Evolutionary conservation across 139 green algal species (phyloP).

Genomic region (Edaphochlamys debaryana): DNA sequence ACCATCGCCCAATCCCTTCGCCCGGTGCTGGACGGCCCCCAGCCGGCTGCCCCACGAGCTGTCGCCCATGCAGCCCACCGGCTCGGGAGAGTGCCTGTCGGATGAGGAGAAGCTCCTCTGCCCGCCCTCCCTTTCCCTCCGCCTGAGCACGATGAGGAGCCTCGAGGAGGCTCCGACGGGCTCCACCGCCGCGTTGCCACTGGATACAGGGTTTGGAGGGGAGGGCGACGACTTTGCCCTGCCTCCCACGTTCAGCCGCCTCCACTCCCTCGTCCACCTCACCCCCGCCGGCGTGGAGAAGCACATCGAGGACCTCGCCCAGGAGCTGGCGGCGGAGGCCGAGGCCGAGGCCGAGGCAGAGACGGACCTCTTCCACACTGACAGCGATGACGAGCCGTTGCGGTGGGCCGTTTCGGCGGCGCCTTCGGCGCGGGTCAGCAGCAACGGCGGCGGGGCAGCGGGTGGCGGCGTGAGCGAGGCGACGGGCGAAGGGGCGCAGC

Average conservation of each 20-base stretch:
- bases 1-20: too few species aligned
- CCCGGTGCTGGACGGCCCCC: too few species aligned
- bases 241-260: constrained; percentile 2
- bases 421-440: neutral
- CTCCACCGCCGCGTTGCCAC: neutral
- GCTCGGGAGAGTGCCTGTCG: too few species aligned
- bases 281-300: constrained; percentile 34
- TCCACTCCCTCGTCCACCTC: constrained; percentile 15
- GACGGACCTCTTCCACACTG: too few species aligned
- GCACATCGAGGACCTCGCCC: constrained; percentile 22
- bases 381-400: neutral
- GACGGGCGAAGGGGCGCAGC: too few species aligned
- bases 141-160: too few species aligned
- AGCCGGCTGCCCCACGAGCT: too few species aligned
- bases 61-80: too few species aligned
- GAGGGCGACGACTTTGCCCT: too few species aligned
- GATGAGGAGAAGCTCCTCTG: neutral
- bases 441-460: neutral
- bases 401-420: neutral
- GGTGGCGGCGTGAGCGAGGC: neutral
- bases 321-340: constrained; percentile 33
- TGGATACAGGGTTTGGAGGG: neutral
- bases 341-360: constrained; percentile 20
- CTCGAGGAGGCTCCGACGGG: neutral
- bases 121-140: too few species aligned